Evolutionary conservation across 2,329 filamentous ascomycete genomes (phyloP), one percentile per base, ranked within the genome.

Genomic region (Bipolaris sorokiniana): DNA sequence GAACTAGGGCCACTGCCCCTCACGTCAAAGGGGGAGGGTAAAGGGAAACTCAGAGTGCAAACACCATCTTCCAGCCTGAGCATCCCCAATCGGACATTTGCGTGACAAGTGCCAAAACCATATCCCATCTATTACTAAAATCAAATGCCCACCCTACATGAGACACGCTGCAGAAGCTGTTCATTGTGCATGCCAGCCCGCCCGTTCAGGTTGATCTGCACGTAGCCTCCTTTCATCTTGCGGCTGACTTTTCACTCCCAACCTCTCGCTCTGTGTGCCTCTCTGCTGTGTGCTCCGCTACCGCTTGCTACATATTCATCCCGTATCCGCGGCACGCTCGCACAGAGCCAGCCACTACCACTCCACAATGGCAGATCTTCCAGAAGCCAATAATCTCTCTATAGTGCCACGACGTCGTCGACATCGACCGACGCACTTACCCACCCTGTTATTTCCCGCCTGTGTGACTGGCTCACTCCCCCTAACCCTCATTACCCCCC

Each of bases 1-100:
- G 56, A 57, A 57, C 63, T 61, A 65, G 65, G 60, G 60, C 63
- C 57, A 51, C 62, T 18, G 60, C 59, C n/a, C 16, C 54, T 65
- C 70, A 71, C 69, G 67, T 71, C 68, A 70, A 73, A 72, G 69
- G 64, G 66, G 68, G 56, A 28, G 23, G 38, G 31, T 33, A 36
- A 22, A 18, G 38, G 22, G 22, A 46, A 58, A 37, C 58, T 15
- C 18, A 10, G 7, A 11, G 38, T 41, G 38, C 38, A 23, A 40
- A 22, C 20, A 22, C 38, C 33, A 34, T 18, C 31, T 22, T 11
- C 26, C 26, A 45, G 16, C 37, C 36, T 16, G n/a, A 16, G 36
- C 16, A 16, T 44, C n/a, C 28, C n/a, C 23, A 31, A 31, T 13
- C 22, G 22, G 15, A 9, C 53, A 61, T 57, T 59, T 59, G 58